A percentile compares a stretch with the other conserved stretches of the same genome.
These are phyloP conservation scores for Auricularia heimuer DNA, from an alignment of 768 basidiomycete genomes.

Conservation along the genomic window DNA sequence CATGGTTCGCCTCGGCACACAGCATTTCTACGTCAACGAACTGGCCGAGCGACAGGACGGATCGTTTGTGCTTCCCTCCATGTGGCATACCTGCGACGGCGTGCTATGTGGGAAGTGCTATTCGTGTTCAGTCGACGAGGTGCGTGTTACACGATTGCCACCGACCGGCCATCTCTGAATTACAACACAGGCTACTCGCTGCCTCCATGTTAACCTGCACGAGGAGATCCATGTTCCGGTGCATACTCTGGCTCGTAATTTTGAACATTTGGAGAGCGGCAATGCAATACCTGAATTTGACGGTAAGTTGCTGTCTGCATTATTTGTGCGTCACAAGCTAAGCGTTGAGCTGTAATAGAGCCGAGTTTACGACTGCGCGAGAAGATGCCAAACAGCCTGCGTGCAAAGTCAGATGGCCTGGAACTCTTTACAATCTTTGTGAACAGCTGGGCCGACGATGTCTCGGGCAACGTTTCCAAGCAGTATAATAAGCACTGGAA, in stretches of 20 bases:
- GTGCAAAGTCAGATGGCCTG: constrained; percentile 1
- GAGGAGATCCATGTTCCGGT: too few species aligned
- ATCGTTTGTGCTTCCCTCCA: constrained; percentile 2
- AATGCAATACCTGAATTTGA: too few species aligned
- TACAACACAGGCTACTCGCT: too few species aligned
- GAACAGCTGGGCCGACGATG: constrained; percentile 9
- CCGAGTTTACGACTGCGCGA: background rate
- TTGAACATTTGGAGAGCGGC: too few species aligned
- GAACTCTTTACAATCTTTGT: constrained; percentile 4
- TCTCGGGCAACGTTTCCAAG: constrained; percentile 10
- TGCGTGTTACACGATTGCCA: background rate
- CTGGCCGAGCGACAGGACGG: constrained; percentile 6
- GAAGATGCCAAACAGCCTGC: constrained; percentile 7
- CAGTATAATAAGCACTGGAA: constrained; percentile 7
- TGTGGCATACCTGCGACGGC: background rate
- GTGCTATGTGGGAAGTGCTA: background rate
- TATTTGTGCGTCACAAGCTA: too few species aligned
- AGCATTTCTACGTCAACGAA: constrained; percentile 15
- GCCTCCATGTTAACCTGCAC: too few species aligned
- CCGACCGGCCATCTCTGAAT: background rate
- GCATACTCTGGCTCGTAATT: too few species aligned
- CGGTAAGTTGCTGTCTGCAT: too few species aligned
- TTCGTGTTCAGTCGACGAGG: background rate
- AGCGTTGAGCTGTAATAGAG: background rate
- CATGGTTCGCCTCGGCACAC: constrained; percentile 9